Conservation (phyloP, 2,329 filamentous ascomycete genomes). For the Raffaelea albimanens region DNA sequence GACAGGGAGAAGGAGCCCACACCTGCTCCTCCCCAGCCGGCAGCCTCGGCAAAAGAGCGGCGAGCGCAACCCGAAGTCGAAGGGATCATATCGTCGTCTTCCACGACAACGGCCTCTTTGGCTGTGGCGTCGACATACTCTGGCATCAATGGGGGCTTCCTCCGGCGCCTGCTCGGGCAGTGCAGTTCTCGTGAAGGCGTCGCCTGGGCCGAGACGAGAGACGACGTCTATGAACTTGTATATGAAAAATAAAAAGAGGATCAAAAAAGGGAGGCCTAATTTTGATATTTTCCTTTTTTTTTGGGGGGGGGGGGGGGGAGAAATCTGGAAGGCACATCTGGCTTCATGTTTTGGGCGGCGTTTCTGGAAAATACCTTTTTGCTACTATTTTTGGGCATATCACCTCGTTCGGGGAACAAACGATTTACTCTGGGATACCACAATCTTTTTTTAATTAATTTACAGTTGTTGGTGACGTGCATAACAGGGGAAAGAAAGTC, state of each 20-base stretch:
- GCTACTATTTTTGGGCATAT: too few relatives aligned
- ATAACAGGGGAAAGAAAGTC: too few relatives aligned
- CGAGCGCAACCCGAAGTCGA: neutral
- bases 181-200: constrained; percentile 7
- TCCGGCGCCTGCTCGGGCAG: constrained; percentile 5
- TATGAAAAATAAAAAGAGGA: neutral
- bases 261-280: neutral
- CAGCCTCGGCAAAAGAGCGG: neutral
- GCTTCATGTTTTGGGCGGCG: too few relatives aligned
- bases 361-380: too few relatives aligned
- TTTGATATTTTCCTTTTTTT: too few relatives aligned
- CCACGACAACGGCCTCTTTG: neutral
- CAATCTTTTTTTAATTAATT: too few relatives aligned
- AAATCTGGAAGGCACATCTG: too few relatives aligned
- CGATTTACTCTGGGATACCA: too few relatives aligned
- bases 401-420: too few relatives aligned
- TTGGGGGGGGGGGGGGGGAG: too few relatives aligned
- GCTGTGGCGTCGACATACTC: constrained; percentile 20
- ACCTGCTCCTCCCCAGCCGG: neutral
- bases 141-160: constrained; percentile 24
- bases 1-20: constrained; percentile 9
- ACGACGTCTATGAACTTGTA: constrained; percentile 3
- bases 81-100: neutral
- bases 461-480: too few relatives aligned
- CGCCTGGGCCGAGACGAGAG: constrained; percentile 2